Evolutionary conservation across 192 early-diverging fungal species (phyloP).

Genomic region (Pilaira anomala): DNA sequence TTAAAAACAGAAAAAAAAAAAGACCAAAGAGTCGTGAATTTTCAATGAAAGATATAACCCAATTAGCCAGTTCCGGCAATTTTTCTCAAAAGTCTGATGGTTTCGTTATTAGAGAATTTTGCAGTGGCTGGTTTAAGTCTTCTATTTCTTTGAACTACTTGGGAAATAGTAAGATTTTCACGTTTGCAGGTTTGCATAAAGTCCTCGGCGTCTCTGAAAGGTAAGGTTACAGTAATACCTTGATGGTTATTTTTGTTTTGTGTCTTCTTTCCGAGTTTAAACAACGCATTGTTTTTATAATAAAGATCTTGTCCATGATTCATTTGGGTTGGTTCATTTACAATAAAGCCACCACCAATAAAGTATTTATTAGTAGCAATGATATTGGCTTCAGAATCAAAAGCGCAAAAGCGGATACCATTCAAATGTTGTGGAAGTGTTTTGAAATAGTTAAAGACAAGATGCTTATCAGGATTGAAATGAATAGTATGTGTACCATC

Average conservation of each 20-base stretch:
- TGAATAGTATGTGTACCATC: conserved; percentile 72
- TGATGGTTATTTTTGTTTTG: conserved; percentile 52
- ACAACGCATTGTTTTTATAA: conserved; percentile 40
- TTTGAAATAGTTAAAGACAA: conserved; percentile 87
- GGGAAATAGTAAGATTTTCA: conserved; percentile 87
- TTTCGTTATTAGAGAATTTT: no score
- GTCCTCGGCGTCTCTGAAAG: conserved; percentile 78
- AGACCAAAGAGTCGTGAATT: no score
- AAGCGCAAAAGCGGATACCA: conserved; percentile 92
- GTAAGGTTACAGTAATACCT: conserved; percentile 74
- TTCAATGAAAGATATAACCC: no score
- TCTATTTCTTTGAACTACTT: conserved; percentile 62
- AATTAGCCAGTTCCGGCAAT: no score
- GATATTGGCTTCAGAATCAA: conserved; percentile 76
- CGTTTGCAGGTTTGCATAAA: conserved; percentile 78
- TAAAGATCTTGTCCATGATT: conserved; percentile 62
- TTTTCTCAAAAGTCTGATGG: no score
- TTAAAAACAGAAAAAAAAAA: no score
- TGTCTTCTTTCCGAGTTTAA: conserved; percentile 30
- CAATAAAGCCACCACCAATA: conserved; percentile 94
- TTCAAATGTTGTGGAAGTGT: conserved; percentile 92
- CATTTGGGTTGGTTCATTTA: conserved; percentile 83
- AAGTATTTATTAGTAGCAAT: conserved; percentile 95
- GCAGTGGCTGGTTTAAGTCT: background rate
- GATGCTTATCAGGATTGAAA: conserved; percentile 80